Base-by-base conservation (phyloP, 306 rosid genomes). In the Arachis stenosperma region DNA sequence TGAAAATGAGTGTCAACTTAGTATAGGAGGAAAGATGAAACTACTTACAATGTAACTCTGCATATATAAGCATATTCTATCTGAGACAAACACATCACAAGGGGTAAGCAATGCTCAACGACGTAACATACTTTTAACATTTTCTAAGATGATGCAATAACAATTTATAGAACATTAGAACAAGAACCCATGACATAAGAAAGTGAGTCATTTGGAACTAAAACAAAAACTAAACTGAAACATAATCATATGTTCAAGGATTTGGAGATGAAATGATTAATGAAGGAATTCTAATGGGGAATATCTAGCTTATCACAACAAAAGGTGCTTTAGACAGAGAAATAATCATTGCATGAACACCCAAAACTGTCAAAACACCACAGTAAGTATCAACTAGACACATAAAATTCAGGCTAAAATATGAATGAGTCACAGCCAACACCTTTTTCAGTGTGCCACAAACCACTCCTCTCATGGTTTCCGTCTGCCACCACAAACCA, bases 401-500 rank as follows among this genome's bases (percentile, higher is more conserved):
- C 65, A 86, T 80, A 63, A 52, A 73, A 77, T 61, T 75, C 59
- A 70, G 51, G 74, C 66, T 46, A 77, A 68, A 63, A 79, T 46
- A 78, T 66, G 69, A 83, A 52, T 4, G 33, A 61, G 58, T 57
- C 62, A 73, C 67, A 67, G 50, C 77, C 64, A 78, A 84, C 81
- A 36, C 76, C 62, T 71, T 46, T 74, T 74, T 75, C 83, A 75
- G 80, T 84, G 61, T 78, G 84, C 87, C 65, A 73, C 80, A 67
- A 39, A 85, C 72, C 75, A 88, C 69, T 71, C 76, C 86, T 80
- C 90, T 81, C 81, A 66, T 79, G 79, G 67, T 77, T 61, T 82
- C 83, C 76, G 81, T 80, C 84, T 65, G 81, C 80, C 85, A 84
- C 78, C 86, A 77, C 84, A 84, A 56, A 76, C 74, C 80, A 60